phyloP scores from a whole-genome alignment of 2,329 filamentous ascomycete species.

The Trichoderma brevicompactum region DNA sequence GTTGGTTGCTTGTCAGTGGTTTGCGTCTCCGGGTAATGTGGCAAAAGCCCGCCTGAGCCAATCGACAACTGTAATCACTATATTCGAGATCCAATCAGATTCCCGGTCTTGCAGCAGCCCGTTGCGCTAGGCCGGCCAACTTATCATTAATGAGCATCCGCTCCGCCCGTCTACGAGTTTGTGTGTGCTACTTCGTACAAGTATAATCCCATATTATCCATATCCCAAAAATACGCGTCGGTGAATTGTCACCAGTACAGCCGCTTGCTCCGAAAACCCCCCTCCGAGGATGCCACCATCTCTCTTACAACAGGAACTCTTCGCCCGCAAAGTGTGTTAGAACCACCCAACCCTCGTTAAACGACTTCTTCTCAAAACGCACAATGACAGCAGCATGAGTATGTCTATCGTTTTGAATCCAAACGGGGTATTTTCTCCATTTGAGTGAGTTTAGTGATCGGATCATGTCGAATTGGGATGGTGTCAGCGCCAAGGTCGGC shows the following conservation, averaged over 20 bases:
- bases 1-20: background rate
- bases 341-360: constrained; percentile 77
- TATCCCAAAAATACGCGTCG: background rate
- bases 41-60: background rate
- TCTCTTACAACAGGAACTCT: constrained; percentile 60
- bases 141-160: background rate
- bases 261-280: background rate
- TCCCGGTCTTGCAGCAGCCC: background rate
- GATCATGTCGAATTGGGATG: constrained; percentile 85
- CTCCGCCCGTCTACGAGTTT: background rate
- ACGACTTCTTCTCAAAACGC: constrained; percentile 67
- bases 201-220: background rate
- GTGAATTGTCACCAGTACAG: constrained; percentile 6
- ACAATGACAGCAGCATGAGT: constrained; percentile 91
- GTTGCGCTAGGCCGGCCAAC: background rate
- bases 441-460: constrained; percentile 69
- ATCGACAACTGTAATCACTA: background rate
- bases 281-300: background rate
- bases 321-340: constrained; percentile 79
- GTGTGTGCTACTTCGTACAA: constrained; percentile 7
- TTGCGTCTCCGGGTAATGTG: constrained; percentile 3
- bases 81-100: background rate
- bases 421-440: constrained; percentile 69
- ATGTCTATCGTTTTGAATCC: constrained; percentile 77
- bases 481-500: constrained; percentile 76